Conservation (phyloP, 179 eudicot species). For the Spinacia oleracea region DNA sequence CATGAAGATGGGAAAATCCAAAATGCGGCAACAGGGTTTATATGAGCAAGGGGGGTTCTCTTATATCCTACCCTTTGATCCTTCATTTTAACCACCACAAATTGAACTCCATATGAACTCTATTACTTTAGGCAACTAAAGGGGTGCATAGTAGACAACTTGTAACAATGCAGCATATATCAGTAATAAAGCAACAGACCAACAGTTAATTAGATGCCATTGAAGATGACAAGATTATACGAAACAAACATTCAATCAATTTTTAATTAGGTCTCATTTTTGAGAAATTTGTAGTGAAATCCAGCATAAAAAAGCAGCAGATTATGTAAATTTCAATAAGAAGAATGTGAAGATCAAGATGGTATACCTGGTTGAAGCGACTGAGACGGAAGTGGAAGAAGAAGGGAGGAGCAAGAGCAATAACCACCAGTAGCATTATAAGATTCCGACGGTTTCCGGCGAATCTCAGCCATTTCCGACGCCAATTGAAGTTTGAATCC, state of each 20-base stretch:
- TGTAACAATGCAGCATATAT: no score
- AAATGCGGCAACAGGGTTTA: neutral
- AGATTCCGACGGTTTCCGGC: slow-evolving; percentile 21
- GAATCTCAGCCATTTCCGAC: slow-evolving; percentile 24
- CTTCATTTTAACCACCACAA: neutral
- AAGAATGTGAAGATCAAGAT: neutral
- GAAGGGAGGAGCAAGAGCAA: slow-evolving; percentile 79
- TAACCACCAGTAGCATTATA: slow-evolving; percentile 41
- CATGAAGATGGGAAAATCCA: neutral
- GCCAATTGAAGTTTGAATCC: neutral
- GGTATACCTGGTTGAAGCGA: slow-evolving; percentile 58
- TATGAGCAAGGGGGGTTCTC: neutral
- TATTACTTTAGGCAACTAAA: neutral
- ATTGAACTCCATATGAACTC: neutral
- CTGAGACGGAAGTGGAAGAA: slow-evolving; percentile 80
- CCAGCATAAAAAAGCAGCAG: neutral
- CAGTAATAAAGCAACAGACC: no score
- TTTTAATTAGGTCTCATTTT: neutral
- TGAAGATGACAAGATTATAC: neutral
- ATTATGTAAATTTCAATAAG: neutral
- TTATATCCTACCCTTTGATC: neutral
- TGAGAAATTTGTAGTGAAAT: neutral
- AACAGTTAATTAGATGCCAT: neutral
- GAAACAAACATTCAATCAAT: neutral
- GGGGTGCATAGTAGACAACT: no score